Evolutionary conservation across 345 rosid genomes (phyloP), one percentile per base, ranked within the genome.

Genomic region (Populus pruinosa): DNA sequence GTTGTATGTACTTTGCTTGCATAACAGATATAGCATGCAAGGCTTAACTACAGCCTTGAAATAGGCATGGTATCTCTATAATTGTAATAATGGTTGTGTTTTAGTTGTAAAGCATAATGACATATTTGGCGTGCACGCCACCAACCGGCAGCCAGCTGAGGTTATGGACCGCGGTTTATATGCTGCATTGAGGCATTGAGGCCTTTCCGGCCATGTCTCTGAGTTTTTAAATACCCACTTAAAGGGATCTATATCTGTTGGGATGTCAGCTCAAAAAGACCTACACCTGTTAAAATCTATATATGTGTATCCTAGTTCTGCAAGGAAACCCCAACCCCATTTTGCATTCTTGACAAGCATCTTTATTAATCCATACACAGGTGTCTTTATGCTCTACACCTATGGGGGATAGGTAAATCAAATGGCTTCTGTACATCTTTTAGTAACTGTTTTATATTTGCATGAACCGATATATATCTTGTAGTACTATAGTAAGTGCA

Each of bases 111-210:
- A 36, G 17, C 23, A 47, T 25, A 67, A 33, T 67, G 43, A 25
- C n/a, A 53, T 4, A 17, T 44, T 36, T 35, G 20, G 17, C 11
- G 71, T 50, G 53, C 35, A 33, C 35, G 35, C 61, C 71, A 78
- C 39, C 77, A 66, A 39, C 72, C 72, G 38, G 50, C 76, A 77
- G 71, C 36, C 23, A 23, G 1, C 29, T 63, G 59, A 33, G 71
- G 25, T 62, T 33, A 33, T 33, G 0, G 35, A 61, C 53, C n/a
- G 8, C 35, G 50, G 69, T 59, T 66, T 63, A 44, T n/a, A 63
- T 29, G 75, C 23, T 63, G 80, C 71, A 16, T 9, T 29, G 13
- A 25, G 11, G 80, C 71, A 16, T 9, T 29, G 13, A 25, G 11
- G 8, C 38, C 38, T 47, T 64, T 64, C 49, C 75, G 33, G 70